A percentile compares a stretch with the other conserved stretches of the same genome.
phyloP scores from a whole-genome alignment of 2,329 filamentous ascomycete genomes.

The Mycosphaerella arachidis region DNA sequence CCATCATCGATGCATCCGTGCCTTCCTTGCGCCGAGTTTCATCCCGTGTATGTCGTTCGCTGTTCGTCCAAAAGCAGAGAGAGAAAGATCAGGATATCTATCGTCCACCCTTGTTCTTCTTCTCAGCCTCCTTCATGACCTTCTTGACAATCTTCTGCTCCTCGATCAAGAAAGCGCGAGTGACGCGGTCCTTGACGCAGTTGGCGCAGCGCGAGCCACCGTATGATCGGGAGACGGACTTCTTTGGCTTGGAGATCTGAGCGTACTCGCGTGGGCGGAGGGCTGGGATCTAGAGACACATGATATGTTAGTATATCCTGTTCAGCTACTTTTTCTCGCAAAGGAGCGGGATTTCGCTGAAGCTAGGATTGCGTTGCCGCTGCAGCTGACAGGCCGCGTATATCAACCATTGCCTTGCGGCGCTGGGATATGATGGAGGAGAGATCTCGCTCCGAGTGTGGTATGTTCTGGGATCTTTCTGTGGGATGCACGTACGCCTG shows the following conservation, averaged over 20 bases:
- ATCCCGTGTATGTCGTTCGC: slow-evolving; percentile 5
- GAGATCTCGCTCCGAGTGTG: neutral
- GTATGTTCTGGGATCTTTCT: neutral
- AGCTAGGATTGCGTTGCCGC: slow-evolving; percentile 3
- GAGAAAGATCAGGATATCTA: slow-evolving; percentile 15
- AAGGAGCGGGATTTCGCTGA: neutral
- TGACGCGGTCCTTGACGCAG: slow-evolving; percentile 97
- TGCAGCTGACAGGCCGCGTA: neutral
- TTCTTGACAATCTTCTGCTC: slow-evolving; percentile 99
- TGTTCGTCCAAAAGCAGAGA: neutral
- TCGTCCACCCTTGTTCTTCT: slow-evolving; percentile 49
- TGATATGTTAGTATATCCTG: slow-evolving; percentile 16
- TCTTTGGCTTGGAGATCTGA: slow-evolving; percentile 95
- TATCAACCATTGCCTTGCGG: neutral
- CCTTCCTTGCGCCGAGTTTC: slow-evolving; percentile 4
- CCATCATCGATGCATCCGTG: slow-evolving; percentile 5
- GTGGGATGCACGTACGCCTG: slow-evolving; percentile 71
- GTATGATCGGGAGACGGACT: slow-evolving; percentile 98
- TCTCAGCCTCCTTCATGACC: slow-evolving; percentile 96
- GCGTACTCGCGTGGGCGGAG: slow-evolving; percentile 98
- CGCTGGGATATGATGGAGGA: neutral
- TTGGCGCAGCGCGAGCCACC: slow-evolving; percentile 97
- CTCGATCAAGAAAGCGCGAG: slow-evolving; percentile 98
- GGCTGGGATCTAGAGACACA: slow-evolving; percentile 68
- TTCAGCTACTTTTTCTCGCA: slow-evolving; percentile 3